phyloP scores from a whole-genome alignment of 2,329 filamentous ascomycete species.

The Nemania abortiva region DNA sequence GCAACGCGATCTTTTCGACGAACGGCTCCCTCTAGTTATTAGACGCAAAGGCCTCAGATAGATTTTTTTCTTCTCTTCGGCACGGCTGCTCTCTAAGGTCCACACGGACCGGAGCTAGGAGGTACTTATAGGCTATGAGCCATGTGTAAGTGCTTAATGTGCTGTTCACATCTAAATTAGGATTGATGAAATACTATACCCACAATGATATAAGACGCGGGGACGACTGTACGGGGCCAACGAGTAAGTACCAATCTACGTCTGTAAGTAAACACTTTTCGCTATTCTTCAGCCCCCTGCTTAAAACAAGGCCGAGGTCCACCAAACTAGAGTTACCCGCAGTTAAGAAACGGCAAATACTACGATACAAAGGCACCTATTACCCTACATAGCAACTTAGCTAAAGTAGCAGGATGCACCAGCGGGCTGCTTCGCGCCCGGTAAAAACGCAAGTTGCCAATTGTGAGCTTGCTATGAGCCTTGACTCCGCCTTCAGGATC shows the following conservation, averaged over 20 bases:
- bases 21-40: conserved; percentile 11
- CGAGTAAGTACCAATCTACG: not conserved
- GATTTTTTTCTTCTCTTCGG: conserved; percentile 15
- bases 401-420: not conserved
- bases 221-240: not conserved
- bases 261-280: not conserved
- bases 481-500: conserved; percentile 26
- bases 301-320: not conserved
- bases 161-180: conserved; percentile 18
- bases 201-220: conserved; percentile 2
- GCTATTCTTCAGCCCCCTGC: not conserved
- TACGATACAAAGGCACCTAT: not conserved
- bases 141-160: not conserved
- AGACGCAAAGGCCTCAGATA: conserved; percentile 1
- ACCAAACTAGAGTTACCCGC: conserved; percentile 2
- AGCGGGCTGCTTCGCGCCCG: conserved; percentile 7
- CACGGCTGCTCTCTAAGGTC: not conserved
- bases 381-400: not conserved
- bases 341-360: conserved; percentile 5
- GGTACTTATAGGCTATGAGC: not conserved
- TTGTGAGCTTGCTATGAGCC: conserved; percentile 7
- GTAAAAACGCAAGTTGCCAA: conserved; percentile 14
- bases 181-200: conserved; percentile 16
- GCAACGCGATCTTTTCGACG: conserved; percentile 18
- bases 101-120: conserved; percentile 16